Evolutionary conservation across 2,329 filamentous ascomycete species (phyloP).

Genomic region (Elsinoe ampelina): DNA sequence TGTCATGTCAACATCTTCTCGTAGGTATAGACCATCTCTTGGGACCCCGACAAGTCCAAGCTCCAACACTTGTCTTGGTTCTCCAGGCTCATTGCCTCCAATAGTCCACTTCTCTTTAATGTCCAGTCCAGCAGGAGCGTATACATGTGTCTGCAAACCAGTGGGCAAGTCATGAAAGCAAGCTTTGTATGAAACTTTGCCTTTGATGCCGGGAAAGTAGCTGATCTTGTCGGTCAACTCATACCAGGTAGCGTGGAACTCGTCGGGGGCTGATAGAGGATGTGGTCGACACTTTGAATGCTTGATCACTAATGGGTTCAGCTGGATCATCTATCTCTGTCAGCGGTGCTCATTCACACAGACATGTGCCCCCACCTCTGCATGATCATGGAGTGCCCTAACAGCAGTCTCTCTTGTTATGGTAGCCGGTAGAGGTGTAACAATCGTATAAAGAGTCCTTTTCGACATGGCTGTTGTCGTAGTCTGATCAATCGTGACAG

Average conservation of each 20-base stretch:
- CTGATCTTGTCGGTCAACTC: conserved; percentile 66
- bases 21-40: conserved; percentile 61
- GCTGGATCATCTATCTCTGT: conserved; percentile 64
- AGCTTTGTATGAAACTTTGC: conserved; percentile 67
- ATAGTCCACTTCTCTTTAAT: conserved; percentile 72
- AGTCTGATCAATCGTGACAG: neutral
- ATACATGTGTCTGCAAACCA: conserved; percentile 74
- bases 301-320: conserved; percentile 74
- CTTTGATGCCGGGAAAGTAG: conserved; percentile 60
- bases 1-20: conserved; percentile 77
- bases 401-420: conserved; percentile 63
- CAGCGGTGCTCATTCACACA: no score
- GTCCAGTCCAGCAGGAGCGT: conserved; percentile 71
- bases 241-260: conserved; percentile 68
- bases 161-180: conserved; percentile 67
- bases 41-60: conserved; percentile 50
- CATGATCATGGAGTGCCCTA: conserved; percentile 66
- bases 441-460: conserved; percentile 62
- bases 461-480: conserved; percentile 51
- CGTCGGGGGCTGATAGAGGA: conserved; percentile 56
- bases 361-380: conserved; percentile 26
- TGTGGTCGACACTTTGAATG: conserved; percentile 61
- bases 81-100: conserved; percentile 60
- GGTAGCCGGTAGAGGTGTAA: conserved; percentile 63
- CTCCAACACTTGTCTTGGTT: conserved; percentile 56